phyloP scores from a whole-genome alignment of 805 yeast species.

The Diddensiella transvaalensis region DNA sequence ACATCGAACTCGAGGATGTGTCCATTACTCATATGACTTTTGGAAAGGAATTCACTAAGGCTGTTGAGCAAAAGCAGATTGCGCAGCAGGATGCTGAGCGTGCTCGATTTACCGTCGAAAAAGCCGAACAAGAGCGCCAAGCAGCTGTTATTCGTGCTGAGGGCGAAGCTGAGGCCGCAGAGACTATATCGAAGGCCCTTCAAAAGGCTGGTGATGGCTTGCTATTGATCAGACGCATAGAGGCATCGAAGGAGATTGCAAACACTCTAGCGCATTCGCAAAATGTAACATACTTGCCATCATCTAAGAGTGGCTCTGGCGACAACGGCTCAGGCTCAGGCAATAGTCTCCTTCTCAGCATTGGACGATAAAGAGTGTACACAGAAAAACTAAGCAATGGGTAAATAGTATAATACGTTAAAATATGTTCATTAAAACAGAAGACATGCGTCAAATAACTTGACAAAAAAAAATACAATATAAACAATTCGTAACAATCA shows the following conservation, averaged over 20 bases:
- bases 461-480: no score
- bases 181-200: conserved; percentile 86
- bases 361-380: conserved; percentile 29
- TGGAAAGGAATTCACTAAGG: conserved; percentile 94
- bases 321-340: conserved; percentile 21
- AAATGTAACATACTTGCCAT: conserved; percentile 86
- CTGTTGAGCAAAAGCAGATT: conserved; percentile 97
- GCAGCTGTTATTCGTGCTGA: conserved; percentile 96
- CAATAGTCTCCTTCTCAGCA: conserved; percentile 33
- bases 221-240: conserved; percentile 87
- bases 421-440: neutral
- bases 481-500: neutral
- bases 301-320: conserved; percentile 35
- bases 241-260: conserved; percentile 96
- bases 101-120: conserved; percentile 87
- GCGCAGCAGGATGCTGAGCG: conserved; percentile 99
- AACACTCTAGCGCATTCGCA: conserved; percentile 75
- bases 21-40: conserved; percentile 97
- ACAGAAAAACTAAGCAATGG: neutral
- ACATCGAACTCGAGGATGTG: conserved; percentile 91
- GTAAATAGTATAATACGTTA: neutral
- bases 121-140: conserved; percentile 95
- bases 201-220: conserved; percentile 95
- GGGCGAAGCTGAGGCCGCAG: conserved; percentile 99
- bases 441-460: no score